Evolutionary conservation across 2,329 filamentous ascomycete genomes (phyloP), one percentile per base, ranked within the genome.

Genomic region (Trichoderma breve): DNA sequence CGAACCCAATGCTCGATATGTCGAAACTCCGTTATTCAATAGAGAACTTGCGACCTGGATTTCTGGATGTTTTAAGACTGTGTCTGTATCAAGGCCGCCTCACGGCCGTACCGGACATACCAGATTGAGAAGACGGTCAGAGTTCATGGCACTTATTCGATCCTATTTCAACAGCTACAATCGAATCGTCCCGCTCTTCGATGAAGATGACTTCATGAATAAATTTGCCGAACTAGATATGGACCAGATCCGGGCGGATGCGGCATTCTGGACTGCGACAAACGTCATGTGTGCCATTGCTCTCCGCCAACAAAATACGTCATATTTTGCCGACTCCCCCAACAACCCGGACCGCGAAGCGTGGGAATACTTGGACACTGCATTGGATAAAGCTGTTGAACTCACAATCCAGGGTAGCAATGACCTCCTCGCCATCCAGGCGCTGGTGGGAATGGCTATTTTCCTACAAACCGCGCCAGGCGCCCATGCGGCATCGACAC

Each of bases 211-310:
- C 8, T 67, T 67, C 32, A 57, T 67, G 21, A 15, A 8, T 4
- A 51, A 51, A 7, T 67, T 67, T 57, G 36, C 64, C 5, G 47
- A 57, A 39, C 64, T 67, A 12, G 64, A 67, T 1, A 51, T 67
- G 64, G 64, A 67, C 5, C 64, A 67, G 26, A 57, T 67, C 9
- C 30, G 64, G 12, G 64, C 47, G 1, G 64, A 67, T 34, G 64
- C 47, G 8, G 64, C 64, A 34, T 51, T 67, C 1, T 67, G 64
- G 64, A 67, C 64, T 4, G 64, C 64, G 21, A 67, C 64, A 57
- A 67, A 67, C 32, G 47, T 67, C 21, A 67, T 67, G 47, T 67
- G 64, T 39, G 64, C 64, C 24, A 24, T 67, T 26, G 51, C 47
- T 57, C 64, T 53, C 9, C 64, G 64, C 18, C 64, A 67, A 30